These are phyloP conservation scores for Tetragonia tetragonoides DNA, from an alignment of 148 eudicot genomes.

Conservation along the genomic window DNA sequence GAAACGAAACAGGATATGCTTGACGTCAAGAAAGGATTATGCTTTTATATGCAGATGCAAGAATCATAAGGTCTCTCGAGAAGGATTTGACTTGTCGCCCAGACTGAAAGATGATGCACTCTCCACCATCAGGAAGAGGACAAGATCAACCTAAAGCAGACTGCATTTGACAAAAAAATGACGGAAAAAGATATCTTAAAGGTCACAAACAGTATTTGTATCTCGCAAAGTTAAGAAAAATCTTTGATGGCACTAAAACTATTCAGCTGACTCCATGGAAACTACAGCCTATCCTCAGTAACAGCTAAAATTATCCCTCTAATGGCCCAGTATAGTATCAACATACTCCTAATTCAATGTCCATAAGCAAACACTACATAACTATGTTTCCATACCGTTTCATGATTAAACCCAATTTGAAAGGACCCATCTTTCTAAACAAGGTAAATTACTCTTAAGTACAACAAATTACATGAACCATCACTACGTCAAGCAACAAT, in stretches of 20 bases:
- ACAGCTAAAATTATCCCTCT: background rate
- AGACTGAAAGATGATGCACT: background rate
- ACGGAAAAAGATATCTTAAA: background rate
- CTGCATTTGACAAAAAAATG: background rate
- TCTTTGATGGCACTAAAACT: background rate
- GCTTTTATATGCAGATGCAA: no score
- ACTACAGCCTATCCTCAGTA: background rate
- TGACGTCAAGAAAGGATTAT: background rate
- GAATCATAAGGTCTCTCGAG: background rate
- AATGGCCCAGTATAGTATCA: background rate
- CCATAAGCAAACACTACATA: background rate
- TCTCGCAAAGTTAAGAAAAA: background rate
- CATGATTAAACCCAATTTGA: no score
- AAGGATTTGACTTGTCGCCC: background rate
- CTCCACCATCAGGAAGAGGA: background rate
- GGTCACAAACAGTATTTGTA: background rate
- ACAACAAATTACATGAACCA: no score
- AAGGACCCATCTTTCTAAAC: no score
- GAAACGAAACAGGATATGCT: no score
- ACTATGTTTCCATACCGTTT: no score
- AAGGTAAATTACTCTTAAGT: no score
- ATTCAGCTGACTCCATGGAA: background rate
- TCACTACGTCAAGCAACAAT: no score
- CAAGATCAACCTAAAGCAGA: background rate
- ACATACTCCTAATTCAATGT: background rate